phyloP scores from a whole-genome alignment of 306 rosid genomes.

The Prunus padus region DNA sequence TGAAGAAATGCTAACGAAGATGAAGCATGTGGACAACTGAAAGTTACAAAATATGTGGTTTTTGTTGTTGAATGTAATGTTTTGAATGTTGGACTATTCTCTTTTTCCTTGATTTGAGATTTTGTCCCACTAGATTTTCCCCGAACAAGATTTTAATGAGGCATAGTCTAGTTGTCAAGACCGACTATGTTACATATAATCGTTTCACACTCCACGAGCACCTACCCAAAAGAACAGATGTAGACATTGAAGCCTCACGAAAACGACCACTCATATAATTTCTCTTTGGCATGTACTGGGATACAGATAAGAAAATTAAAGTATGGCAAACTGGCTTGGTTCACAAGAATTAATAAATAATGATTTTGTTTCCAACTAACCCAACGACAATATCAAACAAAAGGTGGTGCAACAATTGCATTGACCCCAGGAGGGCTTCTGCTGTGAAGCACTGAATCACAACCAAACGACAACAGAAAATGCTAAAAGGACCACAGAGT shows the following conservation, averaged over 20 bases:
- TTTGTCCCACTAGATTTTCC: too few species aligned
- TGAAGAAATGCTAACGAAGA: too few species aligned
- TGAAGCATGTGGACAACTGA: too few species aligned
- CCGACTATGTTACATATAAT: not conserved
- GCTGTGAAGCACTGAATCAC: not conserved
- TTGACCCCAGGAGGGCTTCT: not conserved
- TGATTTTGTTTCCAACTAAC: not conserved
- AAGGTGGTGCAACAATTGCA: not conserved
- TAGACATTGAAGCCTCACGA: not conserved
- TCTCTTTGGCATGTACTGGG: not conserved
- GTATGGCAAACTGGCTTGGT: not conserved
- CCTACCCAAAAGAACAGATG: not conserved
- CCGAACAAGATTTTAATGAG: too few species aligned
- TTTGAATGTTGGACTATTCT: accelerated
- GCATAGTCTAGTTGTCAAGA: too few species aligned
- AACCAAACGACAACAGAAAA: not conserved
- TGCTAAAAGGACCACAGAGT: not conserved
- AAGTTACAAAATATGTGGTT: too few species aligned
- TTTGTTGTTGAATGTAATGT: too few species aligned
- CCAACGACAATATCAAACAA: not conserved
- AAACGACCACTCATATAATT: not conserved
- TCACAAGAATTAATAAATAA: not conserved
- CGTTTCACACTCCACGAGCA: not conserved
- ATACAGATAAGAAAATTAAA: not conserved
- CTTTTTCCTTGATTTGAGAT: too few species aligned